These are phyloP conservation scores for Cladosporium sp. DNA, from an alignment of 2,329 filamentous ascomycete species.

Conservation along the genomic window DNA sequence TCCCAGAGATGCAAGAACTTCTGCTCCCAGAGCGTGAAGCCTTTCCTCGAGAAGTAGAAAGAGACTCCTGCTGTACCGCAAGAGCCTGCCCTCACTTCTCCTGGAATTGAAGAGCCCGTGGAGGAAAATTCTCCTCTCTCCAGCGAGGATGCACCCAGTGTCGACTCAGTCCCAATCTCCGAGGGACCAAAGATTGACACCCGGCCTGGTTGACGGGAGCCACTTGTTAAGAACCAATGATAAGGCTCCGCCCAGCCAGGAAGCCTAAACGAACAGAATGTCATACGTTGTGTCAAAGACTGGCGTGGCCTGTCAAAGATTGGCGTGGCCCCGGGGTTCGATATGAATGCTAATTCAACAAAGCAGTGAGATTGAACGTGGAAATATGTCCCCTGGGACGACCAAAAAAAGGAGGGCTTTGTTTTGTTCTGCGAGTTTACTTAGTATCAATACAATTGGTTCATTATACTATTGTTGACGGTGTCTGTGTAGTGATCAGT, in stretches of 20 bases:
- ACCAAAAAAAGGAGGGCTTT: background rate
- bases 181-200: background rate
- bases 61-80: background rate
- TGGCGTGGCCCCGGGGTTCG: background rate
- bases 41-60: slow-evolving; percentile 1
- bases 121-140: background rate
- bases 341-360: background rate
- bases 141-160: background rate
- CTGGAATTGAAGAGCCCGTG: background rate
- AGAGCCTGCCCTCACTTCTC: background rate
- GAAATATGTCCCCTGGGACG: background rate
- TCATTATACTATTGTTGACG: background rate
- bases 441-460: background rate
- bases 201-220: too few relatives aligned
- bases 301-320: background rate
- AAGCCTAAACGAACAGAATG: background rate
- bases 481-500: background rate
- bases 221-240: too few relatives aligned
- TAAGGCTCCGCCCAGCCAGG: background rate
- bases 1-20: background rate
- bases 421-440: background rate
- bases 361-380: background rate
- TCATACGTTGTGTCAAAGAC: background rate
- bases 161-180: background rate
- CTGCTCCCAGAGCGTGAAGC: background rate